These are phyloP conservation scores for Casuarina equisetifolia DNA, from an alignment of 306 rosid genomes.

Conservation along the genomic window DNA sequence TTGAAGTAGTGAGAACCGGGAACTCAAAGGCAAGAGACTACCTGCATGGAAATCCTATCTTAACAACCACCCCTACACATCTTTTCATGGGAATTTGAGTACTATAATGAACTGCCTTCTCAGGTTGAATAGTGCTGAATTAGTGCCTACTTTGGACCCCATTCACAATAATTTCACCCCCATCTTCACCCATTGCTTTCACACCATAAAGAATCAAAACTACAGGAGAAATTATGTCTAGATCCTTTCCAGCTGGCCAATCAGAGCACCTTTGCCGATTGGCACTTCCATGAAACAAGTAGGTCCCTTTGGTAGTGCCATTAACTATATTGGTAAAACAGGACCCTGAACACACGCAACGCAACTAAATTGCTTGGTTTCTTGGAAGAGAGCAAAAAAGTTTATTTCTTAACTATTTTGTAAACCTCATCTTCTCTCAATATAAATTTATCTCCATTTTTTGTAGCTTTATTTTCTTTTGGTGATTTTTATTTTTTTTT, in stretches of 20 bases:
- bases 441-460: no score
- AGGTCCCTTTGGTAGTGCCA: no score
- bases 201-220: background rate
- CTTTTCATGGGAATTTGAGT: slow-evolving; percentile 4
- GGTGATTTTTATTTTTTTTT: no score
- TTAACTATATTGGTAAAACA: no score
- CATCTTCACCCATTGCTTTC: background rate
- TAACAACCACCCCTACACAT: background rate
- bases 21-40: background rate
- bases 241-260: background rate
- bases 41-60: background rate
- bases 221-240: background rate
- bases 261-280: background rate
- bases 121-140: background rate
- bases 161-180: background rate
- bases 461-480: no score
- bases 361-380: no score
- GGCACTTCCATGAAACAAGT: background rate
- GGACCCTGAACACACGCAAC: no score
- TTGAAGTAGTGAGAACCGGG: background rate
- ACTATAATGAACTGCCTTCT: background rate
- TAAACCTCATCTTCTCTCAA: no score
- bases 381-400: no score
- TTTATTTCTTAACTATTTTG: no score
- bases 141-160: background rate